Evolutionary conservation across 2,329 filamentous ascomycete species (phyloP).

Genomic region (Epichloe amarillans): DNA sequence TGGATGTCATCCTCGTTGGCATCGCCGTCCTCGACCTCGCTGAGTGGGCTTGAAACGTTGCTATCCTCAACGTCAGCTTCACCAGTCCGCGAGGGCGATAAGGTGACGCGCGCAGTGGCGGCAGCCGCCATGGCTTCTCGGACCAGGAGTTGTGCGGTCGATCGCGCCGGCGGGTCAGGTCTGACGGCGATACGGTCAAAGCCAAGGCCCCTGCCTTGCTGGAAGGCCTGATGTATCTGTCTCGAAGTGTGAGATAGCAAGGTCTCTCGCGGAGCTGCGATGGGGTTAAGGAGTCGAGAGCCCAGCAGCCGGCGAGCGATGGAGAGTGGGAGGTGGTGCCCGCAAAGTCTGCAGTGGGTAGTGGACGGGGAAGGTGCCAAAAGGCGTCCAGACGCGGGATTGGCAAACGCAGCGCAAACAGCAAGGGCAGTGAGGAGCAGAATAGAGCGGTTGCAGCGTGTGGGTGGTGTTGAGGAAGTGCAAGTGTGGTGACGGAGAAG

Average conservation of each 20-base stretch:
- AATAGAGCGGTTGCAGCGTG: neutral
- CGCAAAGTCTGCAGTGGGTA: conserved; percentile 3
- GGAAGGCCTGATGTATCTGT: neutral
- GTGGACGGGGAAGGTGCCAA: neutral
- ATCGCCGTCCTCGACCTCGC: conserved; percentile 76
- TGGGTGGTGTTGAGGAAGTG: conserved; percentile 1
- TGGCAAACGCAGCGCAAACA: neutral
- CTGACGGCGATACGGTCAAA: neutral
- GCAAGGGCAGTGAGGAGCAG: neutral
- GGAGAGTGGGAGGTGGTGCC: neutral
- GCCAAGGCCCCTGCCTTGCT: neutral
- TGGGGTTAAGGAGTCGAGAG: neutral
- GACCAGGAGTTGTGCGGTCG: conserved; percentile 9
- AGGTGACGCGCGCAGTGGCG: conserved; percentile 34
- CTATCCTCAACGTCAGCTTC: conserved; percentile 46
- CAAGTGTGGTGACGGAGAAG: conserved; percentile 4
- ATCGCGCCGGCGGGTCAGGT: conserved; percentile 2
- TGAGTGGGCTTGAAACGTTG: conserved; percentile 77
- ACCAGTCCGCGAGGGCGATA: conserved; percentile 26
- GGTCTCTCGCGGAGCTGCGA: neutral
- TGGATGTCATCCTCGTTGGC: conserved; percentile 56
- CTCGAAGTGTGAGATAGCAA: neutral
- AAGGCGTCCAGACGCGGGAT: neutral
- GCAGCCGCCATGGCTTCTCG: conserved; percentile 35
- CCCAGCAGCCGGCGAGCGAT: neutral